These are phyloP conservation scores for Penicillium paneum DNA, from an alignment of 2,329 filamentous ascomycete species.

Conservation along the genomic window DNA sequence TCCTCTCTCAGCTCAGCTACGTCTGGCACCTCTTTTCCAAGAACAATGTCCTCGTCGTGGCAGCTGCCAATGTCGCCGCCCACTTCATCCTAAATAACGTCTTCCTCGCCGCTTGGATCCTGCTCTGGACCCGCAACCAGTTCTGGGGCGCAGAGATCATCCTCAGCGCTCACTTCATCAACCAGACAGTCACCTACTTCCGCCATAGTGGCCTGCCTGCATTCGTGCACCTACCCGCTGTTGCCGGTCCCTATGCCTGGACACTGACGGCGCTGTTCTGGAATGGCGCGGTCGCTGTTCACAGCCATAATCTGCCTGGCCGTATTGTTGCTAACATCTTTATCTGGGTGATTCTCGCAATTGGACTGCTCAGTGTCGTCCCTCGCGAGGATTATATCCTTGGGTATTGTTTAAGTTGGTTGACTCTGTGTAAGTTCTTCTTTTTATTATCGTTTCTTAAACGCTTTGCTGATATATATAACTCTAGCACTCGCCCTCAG, in stretches of 20 bases:
- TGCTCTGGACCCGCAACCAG: conserved; percentile 74
- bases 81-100: conserved; percentile 88
- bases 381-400: conserved; percentile 73
- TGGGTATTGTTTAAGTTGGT: conserved; percentile 72
- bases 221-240: conserved; percentile 71
- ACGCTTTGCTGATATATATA: background rate
- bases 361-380: conserved; percentile 72
- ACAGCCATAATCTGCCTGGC: conserved; percentile 64
- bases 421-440: conserved; percentile 60
- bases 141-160: conserved; percentile 75
- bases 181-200: conserved; percentile 76
- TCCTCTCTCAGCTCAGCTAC: conserved; percentile 73
- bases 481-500: conserved; percentile 64
- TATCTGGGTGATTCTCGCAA: conserved; percentile 77
- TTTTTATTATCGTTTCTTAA: background rate
- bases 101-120: conserved; percentile 74
- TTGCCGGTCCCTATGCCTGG: conserved; percentile 79
- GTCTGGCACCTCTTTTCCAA: conserved; percentile 71
- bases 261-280: conserved; percentile 83
- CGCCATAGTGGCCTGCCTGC: conserved; percentile 68
- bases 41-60: conserved; percentile 60
- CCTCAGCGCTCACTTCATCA: conserved; percentile 76
- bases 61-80: conserved; percentile 71
- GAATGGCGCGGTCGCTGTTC: conserved; percentile 81
- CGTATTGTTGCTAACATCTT: conserved; percentile 81